phyloP scores from a whole-genome alignment of 805 yeast species.

The Clavispora vitiphila region DNA sequence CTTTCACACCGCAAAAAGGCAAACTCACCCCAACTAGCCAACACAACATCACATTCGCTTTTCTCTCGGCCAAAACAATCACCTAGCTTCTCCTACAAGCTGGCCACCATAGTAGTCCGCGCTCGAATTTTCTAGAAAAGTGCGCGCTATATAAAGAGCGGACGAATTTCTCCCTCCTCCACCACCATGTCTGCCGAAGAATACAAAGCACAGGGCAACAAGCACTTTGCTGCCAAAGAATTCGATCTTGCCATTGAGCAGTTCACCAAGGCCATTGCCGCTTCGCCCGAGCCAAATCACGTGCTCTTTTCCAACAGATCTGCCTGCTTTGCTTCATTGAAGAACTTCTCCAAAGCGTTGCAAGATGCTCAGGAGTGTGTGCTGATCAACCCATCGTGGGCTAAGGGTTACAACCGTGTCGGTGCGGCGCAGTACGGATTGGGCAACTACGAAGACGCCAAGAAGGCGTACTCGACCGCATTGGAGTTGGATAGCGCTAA shows the following conservation, averaged over 20 bases:
- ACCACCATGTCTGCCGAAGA: slow-evolving; percentile 60
- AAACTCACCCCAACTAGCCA: too few relatives aligned
- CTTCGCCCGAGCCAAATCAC: slow-evolving; percentile 78
- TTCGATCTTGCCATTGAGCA: slow-evolving; percentile 72
- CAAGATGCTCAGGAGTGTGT: slow-evolving; percentile 83
- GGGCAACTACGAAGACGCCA: slow-evolving; percentile 73
- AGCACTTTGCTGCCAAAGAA: slow-evolving; percentile 85
- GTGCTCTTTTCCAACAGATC: slow-evolving; percentile 93
- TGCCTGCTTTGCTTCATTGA: slow-evolving; percentile 79
- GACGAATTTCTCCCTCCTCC: not conserved
- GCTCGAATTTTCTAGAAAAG: slow-evolving; percentile 17
- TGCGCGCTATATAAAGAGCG: slow-evolving; percentile 3
- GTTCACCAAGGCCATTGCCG: slow-evolving; percentile 85
- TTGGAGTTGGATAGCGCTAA: slow-evolving; percentile 75
- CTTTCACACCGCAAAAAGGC: too few relatives aligned
- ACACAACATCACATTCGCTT: too few relatives aligned
- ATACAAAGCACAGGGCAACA: slow-evolving; percentile 88
- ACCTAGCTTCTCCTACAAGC: too few relatives aligned
- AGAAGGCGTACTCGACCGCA: slow-evolving; percentile 67
- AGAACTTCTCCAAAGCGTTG: slow-evolving; percentile 68
- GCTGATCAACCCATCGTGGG: slow-evolving; percentile 80
- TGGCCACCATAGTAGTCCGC: not conserved
- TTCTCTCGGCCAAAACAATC: too few relatives aligned
- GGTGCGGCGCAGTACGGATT: slow-evolving; percentile 93
- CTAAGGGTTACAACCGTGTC: slow-evolving; percentile 90